Conservation (phyloP, 257 asterid species). For the Coffea canephora region DNA sequence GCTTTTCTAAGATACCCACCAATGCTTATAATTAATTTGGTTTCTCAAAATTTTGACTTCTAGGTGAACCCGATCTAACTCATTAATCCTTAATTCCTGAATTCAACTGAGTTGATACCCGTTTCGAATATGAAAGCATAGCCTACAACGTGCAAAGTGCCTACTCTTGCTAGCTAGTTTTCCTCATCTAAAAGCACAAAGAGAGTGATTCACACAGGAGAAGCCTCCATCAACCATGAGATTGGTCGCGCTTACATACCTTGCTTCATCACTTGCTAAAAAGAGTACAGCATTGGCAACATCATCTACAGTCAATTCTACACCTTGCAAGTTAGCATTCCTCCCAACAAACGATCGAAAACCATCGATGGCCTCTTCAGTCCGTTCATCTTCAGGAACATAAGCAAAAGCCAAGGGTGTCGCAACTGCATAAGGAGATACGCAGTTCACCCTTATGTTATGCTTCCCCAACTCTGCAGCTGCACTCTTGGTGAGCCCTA, state of each 20-base stretch:
- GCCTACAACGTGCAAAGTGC: too few relatives aligned
- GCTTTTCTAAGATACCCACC: too few relatives aligned
- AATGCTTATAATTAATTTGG: too few relatives aligned
- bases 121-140: too few relatives aligned
- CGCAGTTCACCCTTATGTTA: constrained; percentile 76
- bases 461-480: constrained; percentile 93
- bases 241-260: constrained; percentile 77
- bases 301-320: constrained; percentile 59
- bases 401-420: constrained; percentile 64
- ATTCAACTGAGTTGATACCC: too few relatives aligned
- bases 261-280: constrained; percentile 85
- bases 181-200: constrained; percentile 57
- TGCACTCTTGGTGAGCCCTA: constrained; percentile 75
- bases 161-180: neutral
- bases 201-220: constrained; percentile 56
- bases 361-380: constrained; percentile 60
- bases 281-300: constrained; percentile 80
- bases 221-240: constrained; percentile 93
- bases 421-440: constrained; percentile 80
- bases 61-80: too few relatives aligned
- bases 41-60: too few relatives aligned
- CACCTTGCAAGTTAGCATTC: constrained; percentile 79
- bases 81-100: too few relatives aligned
- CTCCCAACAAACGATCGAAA: constrained; percentile 50
- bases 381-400: constrained; percentile 74